Conservation (phyloP, 2,329 filamentous ascomycete species). For the Diaporthe citriasiana region DNA sequence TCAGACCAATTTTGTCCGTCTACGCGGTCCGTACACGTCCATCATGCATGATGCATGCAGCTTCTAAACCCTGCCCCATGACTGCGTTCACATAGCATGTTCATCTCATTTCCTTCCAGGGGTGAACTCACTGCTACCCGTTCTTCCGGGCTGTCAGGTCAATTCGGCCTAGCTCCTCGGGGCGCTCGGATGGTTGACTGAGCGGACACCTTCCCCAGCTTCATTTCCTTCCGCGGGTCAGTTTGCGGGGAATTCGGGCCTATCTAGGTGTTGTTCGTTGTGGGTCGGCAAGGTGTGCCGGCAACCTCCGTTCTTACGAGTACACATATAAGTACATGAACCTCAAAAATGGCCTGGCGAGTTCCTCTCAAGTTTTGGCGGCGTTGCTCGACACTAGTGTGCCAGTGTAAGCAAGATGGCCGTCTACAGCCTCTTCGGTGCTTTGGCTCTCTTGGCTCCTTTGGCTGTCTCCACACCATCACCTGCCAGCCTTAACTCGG, state of each 20-base stretch:
- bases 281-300: conserved; percentile 3
- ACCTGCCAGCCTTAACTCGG: conserved; percentile 53
- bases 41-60: neutral
- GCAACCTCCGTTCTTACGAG: neutral
- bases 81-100: neutral
- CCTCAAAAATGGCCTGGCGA: neutral
- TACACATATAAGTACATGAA: neutral
- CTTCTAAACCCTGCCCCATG: neutral
- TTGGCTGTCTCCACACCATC: conserved; percentile 49
- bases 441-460: conserved; percentile 44
- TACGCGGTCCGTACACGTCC: neutral
- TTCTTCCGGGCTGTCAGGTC: neutral
- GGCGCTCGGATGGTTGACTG: conserved; percentile 13
- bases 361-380: neutral
- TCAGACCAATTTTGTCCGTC: neutral
- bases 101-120: conserved; percentile 3
- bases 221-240: conserved; percentile 31
- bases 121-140: neutral
- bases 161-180: conserved; percentile 14
- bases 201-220: neutral
- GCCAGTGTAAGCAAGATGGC: conserved; percentile 36
- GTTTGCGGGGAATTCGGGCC: conserved; percentile 28
- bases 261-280: neutral
- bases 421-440: conserved; percentile 30
- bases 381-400: neutral